Conservation (phyloP, 352 stramenopile species). For the Phytophthora macrochlamydospora region DNA sequence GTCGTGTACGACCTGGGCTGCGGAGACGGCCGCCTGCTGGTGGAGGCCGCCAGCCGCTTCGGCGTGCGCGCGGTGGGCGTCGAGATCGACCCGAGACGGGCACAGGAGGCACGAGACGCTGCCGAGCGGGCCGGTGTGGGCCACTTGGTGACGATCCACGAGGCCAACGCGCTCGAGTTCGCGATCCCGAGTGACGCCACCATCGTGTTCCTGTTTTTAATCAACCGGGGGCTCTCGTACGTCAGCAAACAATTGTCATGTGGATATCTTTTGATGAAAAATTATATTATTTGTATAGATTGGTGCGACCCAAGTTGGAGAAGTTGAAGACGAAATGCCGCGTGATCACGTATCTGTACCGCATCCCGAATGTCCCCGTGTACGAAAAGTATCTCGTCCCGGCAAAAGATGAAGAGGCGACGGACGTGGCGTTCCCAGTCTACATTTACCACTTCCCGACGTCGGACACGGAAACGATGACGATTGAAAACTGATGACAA, state of each 20-base stretch:
- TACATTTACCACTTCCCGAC: constrained; percentile 75
- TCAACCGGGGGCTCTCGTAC: constrained; percentile 70
- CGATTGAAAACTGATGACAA: no score
- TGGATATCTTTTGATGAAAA: no score
- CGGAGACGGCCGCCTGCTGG: constrained; percentile 71
- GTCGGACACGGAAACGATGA: not conserved
- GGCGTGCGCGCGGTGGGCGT: constrained; percentile 67
- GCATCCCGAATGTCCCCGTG: constrained; percentile 45
- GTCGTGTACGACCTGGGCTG: constrained; percentile 85
- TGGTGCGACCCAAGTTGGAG: constrained; percentile 59
- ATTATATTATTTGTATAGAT: constrained; percentile 20
- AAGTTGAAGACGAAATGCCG: constrained; percentile 40
- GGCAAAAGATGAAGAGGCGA: constrained; percentile 30
- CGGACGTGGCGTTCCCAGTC: constrained; percentile 68
- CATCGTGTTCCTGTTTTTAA: constrained; percentile 85
- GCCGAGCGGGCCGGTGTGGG: constrained; percentile 34
- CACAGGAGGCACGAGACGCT: constrained; percentile 29
- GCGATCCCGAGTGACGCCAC: constrained; percentile 60
- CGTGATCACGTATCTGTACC: constrained; percentile 84
- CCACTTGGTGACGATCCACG: constrained; percentile 64
- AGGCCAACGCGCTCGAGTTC: constrained; percentile 78
- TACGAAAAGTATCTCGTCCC: constrained; percentile 56
- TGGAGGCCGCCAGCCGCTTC: constrained; percentile 56
- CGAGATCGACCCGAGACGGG: constrained; percentile 65
- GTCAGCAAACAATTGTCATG: not conserved